Base-by-base conservation (phyloP, 176 grass and related monocot genomes). In the Alloteropsis semialata region DNA sequence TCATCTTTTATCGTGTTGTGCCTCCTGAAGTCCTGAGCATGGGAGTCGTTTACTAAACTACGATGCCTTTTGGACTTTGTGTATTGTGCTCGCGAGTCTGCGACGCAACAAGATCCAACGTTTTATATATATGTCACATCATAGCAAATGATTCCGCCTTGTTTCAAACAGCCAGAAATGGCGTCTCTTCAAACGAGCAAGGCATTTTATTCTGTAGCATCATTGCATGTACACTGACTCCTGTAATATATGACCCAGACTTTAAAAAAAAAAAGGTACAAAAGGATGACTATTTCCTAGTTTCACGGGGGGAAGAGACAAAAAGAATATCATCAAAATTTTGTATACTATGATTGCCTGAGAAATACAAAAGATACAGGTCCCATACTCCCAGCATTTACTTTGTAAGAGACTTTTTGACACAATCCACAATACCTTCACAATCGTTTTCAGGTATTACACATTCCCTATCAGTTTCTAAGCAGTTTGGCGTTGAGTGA, bases 361-460 rank as follows among this genome's bases (percentile, higher is more conserved):
- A 19, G n/a, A 25, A 18, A 65, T 28, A 45, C 19, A 28, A 7
- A 19, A 15, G 24, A 44, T 30, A 51, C n/a, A 8, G 0, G 11
- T 18, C 6, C n/a, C n/a, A n/a, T n/a, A n/a, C n/a, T n/a, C n/a
- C n/a, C 30, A 30, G 4, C 36, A 50, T 76, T 85, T 51, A 81
- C 34, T 57, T 25, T 74, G 44, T 77, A 65, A 87, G 25, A 1
- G 88, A 92, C 72, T 82, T 90, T 37, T 86, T 70, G 37, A 87
- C 80, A 72, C 66, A 79, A 62, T 91, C 80, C 7, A 85, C 16
- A 6, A 87, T 82, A 29, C 81, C 91, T 77, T 94, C 82, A 65
- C 92, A 81, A 63, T 91, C 75, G 36, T 77, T 49, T 84, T 82
- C 85, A n/a, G 49, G 59, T 39, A 49, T 37, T 63, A 58, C 49